These are phyloP conservation scores for Verticillium albo-atrum DNA, from an alignment of 2,329 filamentous ascomycete genomes.

Conservation along the genomic window DNA sequence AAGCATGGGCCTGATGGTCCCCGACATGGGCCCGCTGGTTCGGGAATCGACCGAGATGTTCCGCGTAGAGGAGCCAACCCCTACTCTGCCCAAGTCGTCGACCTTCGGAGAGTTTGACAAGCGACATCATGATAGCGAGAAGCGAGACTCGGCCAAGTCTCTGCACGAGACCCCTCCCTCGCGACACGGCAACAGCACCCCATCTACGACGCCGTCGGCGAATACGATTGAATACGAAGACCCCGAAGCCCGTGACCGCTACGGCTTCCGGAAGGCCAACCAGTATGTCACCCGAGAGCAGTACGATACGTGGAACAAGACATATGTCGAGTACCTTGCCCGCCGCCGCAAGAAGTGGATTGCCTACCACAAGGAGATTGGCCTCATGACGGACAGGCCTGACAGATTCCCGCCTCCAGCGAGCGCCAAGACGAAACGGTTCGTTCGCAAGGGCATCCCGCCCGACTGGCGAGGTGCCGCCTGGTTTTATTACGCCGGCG, in stretches of 20 bases:
- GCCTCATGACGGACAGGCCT: constrained; percentile 66
- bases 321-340: constrained; percentile 71
- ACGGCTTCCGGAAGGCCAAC: constrained; percentile 87
- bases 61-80: constrained; percentile 14
- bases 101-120: constrained; percentile 17
- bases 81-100: constrained; percentile 1
- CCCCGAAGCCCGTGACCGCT: constrained; percentile 64
- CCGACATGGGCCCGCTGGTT: constrained; percentile 13
- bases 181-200: constrained; percentile 1
- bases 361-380: constrained; percentile 69
- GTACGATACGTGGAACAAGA: constrained; percentile 76
- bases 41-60: constrained; percentile 33
- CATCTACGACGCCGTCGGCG: constrained; percentile 12
- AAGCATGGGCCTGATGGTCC: background rate
- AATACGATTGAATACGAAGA: constrained; percentile 36
- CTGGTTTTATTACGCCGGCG: constrained; percentile 95
- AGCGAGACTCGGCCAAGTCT: constrained; percentile 49
- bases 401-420: constrained; percentile 75
- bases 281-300: constrained; percentile 71
- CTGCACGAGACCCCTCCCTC: constrained; percentile 6
- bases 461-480: constrained; percentile 92
- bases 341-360: constrained; percentile 80
- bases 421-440: constrained; percentile 79
- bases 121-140: constrained; percentile 23
- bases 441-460: constrained; percentile 88